Conservation (phyloP, 805 yeast species). For the Kurtzmaniella cleridarum region DNA sequence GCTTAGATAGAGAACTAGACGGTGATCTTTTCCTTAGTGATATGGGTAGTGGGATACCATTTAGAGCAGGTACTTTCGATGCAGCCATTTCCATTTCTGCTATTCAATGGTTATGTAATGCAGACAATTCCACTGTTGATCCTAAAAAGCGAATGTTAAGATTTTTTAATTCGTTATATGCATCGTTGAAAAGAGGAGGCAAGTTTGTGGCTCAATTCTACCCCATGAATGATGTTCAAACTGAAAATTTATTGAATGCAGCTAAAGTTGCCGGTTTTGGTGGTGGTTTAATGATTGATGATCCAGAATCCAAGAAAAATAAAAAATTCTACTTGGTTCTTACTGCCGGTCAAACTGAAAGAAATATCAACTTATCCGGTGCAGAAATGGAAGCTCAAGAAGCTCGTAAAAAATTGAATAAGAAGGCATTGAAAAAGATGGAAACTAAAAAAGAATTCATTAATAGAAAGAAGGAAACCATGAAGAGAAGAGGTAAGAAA, state of each 20-base stretch:
- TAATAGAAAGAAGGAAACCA: conserved; percentile 84
- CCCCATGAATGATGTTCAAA: conserved; percentile 85
- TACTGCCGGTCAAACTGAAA: conserved; percentile 78
- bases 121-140: conserved; percentile 76
- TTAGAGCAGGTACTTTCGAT: conserved; percentile 93
- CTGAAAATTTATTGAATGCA: conserved; percentile 67
- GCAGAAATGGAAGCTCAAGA: conserved; percentile 72
- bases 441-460: conserved; percentile 82
- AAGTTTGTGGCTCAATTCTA: conserved; percentile 97
- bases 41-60: conserved; percentile 91
- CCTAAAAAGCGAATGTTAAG: conserved; percentile 76
- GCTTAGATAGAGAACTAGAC: conserved; percentile 84
- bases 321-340: conserved; percentile 87
- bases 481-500: conserved; percentile 82
- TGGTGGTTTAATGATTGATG: conserved; percentile 92
- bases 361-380: conserved; percentile 70
- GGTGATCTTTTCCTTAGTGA: conserved; percentile 91
- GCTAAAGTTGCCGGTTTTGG: conserved; percentile 95
- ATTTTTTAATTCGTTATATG: conserved; percentile 85
- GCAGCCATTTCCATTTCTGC: conserved; percentile 95
- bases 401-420: conserved; percentile 36
- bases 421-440: conserved; percentile 45
- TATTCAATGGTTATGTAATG: conserved; percentile 97
- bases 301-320: conserved; percentile 87
- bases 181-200: conserved; percentile 86